These are phyloP conservation scores for Dipteronia dyeriana DNA, from an alignment of 345 rosid genomes.

Conservation along the genomic window DNA sequence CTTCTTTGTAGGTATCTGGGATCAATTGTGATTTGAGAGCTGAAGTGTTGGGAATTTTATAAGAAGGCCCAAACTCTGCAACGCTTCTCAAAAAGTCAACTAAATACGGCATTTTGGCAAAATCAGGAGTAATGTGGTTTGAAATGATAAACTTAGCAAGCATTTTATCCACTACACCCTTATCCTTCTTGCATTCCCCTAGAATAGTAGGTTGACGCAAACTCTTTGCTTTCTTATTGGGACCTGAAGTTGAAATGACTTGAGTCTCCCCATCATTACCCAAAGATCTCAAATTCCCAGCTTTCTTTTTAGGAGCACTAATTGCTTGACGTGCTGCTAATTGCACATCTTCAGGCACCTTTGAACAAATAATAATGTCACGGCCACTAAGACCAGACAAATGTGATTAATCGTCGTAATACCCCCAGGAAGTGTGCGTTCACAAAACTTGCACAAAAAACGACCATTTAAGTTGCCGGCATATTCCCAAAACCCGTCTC, in stretches of 20 bases:
- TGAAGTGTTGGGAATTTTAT: not conserved
- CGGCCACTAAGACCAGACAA: conserved; percentile 17
- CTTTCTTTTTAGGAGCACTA: not conserved
- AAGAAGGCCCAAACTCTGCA: not conserved
- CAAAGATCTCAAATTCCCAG: not conserved
- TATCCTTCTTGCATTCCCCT: not conserved
- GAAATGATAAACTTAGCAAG: conserved; percentile 12
- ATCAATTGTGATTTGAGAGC: not conserved
- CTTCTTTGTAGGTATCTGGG: not conserved
- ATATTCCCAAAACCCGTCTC: conserved; percentile 16
- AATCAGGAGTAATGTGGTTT: not conserved
- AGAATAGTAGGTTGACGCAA: not conserved
- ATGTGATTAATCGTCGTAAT: conserved; percentile 14
- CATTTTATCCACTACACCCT: not conserved
- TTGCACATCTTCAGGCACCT: conserved; percentile 13
- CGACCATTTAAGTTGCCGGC: not conserved
- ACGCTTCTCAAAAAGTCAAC: conserved; percentile 10
- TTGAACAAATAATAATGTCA: conserved; percentile 5
- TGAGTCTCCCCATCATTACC: not conserved
- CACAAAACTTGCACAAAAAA: conserved; percentile 13
- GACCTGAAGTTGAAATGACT: no score
- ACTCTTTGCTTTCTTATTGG: not conserved
- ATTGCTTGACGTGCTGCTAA: conserved; percentile 9
- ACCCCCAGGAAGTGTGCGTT: not conserved
- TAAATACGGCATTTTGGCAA: not conserved